Evolutionary conservation across 352 stramenopile genomes (phyloP).

Genomic region (Phytopythium cucurbitacearum): DNA sequence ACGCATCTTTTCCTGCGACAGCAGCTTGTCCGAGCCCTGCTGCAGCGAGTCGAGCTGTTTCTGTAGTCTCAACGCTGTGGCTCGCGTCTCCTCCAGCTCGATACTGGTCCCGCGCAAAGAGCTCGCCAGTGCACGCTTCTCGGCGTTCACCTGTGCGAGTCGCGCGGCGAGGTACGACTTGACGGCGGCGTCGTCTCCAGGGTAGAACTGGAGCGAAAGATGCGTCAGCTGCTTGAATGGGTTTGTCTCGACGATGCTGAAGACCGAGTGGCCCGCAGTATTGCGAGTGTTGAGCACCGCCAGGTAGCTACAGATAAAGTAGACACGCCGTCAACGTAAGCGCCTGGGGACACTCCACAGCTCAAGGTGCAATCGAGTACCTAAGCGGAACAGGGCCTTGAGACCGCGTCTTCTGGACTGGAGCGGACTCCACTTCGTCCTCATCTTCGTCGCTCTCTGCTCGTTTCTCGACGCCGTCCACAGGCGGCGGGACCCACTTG

Average conservation of each 20-base stretch:
- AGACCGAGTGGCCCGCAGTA: conserved; percentile 56
- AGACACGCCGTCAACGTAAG: conserved; percentile 1
- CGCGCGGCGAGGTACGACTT: conserved; percentile 90
- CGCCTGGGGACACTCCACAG: background rate
- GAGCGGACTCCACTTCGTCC: conserved; percentile 6
- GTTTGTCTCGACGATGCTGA: conserved; percentile 94
- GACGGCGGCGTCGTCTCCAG: conserved; percentile 84
- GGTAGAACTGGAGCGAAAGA: conserved; percentile 83
- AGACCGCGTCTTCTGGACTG: conserved; percentile 36
- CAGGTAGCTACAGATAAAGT: conserved; percentile 52
- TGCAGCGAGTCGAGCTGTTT: conserved; percentile 44
- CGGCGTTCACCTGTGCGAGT: conserved; percentile 74
- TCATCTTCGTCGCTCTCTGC: conserved; percentile 3
- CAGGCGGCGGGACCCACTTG: conserved; percentile 24
- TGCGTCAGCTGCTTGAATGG: conserved; percentile 94
- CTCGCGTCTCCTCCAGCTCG: conserved; percentile 18
- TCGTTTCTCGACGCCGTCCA: conserved; percentile 9
- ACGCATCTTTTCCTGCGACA: conserved; percentile 61
- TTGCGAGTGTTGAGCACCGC: conserved; percentile 78
- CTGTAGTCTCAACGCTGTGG: conserved; percentile 39
- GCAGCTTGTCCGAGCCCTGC: conserved; percentile 51
- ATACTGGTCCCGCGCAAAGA: conserved; percentile 41
- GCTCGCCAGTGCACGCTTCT: conserved; percentile 32
- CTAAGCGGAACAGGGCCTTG: conserved; percentile 72
- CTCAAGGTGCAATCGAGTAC: conserved; percentile 11